These are phyloP conservation scores for Brassica carinata DNA, from an alignment of 345 rosid genomes.

Conservation along the genomic window DNA sequence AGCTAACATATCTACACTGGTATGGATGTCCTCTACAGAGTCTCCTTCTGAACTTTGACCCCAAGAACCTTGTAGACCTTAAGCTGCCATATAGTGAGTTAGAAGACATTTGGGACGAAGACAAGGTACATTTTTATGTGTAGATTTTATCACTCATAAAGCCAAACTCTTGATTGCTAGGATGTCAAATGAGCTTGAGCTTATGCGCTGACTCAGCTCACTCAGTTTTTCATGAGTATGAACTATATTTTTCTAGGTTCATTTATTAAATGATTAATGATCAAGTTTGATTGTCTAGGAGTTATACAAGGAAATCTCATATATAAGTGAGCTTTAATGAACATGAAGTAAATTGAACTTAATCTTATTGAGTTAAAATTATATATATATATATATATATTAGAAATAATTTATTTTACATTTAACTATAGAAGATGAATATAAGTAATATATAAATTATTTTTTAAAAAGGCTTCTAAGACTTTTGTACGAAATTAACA, in stretches of 20 bases:
- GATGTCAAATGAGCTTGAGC: neutral
- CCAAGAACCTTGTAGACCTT: conserved; percentile 39
- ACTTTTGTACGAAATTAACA: no score
- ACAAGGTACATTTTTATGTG: conserved; percentile 28
- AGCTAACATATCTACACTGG: conserved; percentile 45
- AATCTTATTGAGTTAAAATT: neutral
- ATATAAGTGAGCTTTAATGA: neutral
- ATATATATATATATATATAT: no score
- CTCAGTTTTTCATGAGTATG: neutral
- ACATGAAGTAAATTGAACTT: neutral
- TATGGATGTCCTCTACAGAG: conserved; percentile 33
- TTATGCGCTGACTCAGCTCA: neutral
- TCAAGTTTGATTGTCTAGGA: neutral
- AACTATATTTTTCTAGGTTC: neutral
- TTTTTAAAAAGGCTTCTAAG: neutral
- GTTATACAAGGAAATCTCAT: no score
- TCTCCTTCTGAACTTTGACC: conserved; percentile 33
- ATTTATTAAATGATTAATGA: no score
- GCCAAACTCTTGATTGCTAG: neutral
- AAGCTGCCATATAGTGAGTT: conserved; percentile 28
- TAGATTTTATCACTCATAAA: neutral
- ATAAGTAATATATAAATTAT: no score
- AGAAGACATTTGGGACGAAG: conserved; percentile 36
- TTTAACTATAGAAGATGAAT: no score
- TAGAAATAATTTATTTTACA: neutral